Evolutionary conservation across 2,329 filamentous ascomycete genomes (phyloP).

Genomic region (Xylariaceae sp.): DNA sequence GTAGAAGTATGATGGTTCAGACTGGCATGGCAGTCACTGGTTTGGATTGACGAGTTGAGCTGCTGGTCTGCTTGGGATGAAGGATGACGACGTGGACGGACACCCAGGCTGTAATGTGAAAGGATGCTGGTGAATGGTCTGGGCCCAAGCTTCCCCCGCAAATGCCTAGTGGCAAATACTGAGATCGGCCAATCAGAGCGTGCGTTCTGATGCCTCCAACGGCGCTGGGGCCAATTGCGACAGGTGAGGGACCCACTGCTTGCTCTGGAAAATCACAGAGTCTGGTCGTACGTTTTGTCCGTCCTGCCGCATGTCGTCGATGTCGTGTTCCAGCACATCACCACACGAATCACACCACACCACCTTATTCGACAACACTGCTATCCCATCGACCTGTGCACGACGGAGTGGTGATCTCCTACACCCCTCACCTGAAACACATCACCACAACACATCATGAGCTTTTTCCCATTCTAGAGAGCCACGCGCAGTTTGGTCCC

Average conservation of each 20-base stretch:
- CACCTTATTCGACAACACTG: conserved; percentile 1
- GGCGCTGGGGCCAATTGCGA: neutral
- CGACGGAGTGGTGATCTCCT: conserved; percentile 22
- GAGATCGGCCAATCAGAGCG: conserved; percentile 11
- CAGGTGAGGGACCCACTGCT: neutral
- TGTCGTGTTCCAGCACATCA: no score
- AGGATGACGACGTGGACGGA: no score
- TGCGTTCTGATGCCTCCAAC: neutral
- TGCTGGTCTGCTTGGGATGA: no score
- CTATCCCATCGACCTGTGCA: conserved; percentile 5
- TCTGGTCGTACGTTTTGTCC: conserved; percentile 3
- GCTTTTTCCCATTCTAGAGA: neutral
- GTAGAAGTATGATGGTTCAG: no score
- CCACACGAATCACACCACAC: conserved; percentile 1
- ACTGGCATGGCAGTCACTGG: no score
- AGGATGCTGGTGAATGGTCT: no score
- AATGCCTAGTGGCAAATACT: conserved; percentile 8
- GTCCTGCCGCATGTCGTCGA: no score
- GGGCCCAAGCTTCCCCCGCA: conserved; percentile 16
- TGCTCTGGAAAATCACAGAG: neutral
- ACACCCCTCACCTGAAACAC: conserved; percentile 18
- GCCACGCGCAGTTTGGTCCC: neutral
- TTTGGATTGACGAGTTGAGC: no score
- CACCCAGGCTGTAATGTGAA: no score
- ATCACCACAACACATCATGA: conserved; percentile 8